phyloP scores from a whole-genome alignment of 2,329 filamentous ascomycete genomes.

The Drechslera avenae region DNA sequence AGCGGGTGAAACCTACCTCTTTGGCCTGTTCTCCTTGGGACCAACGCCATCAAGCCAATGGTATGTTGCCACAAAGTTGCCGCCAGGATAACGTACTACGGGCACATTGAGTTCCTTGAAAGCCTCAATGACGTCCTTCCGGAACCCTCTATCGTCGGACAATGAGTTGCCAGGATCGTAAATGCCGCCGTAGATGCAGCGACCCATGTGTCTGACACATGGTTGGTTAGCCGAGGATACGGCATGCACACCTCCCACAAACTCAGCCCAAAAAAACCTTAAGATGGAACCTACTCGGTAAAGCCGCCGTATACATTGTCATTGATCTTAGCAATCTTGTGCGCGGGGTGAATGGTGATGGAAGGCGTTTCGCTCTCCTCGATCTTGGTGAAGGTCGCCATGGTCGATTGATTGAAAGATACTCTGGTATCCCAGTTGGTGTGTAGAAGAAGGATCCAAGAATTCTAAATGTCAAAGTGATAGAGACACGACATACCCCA shows the following conservation, averaged over 20 bases:
- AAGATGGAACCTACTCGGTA: constrained; percentile 66
- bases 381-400: constrained; percentile 77
- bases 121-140: constrained; percentile 76
- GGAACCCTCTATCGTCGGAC: constrained; percentile 76
- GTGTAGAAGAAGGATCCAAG: not conserved
- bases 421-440: not conserved
- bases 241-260: not conserved
- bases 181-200: constrained; percentile 85
- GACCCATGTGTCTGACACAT: constrained; percentile 74
- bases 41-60: constrained; percentile 85
- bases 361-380: constrained; percentile 63
- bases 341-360: constrained; percentile 68
- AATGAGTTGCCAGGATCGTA: constrained; percentile 77
- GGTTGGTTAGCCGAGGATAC: constrained; percentile 30
- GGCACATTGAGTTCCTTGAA: constrained; percentile 76
- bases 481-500: constrained; percentile 11
- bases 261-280: not conserved
- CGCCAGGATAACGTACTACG: constrained; percentile 79
- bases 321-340: constrained; percentile 74
- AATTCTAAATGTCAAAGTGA: constrained; percentile 1
- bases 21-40: constrained; percentile 70
- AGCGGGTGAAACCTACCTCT: constrained; percentile 46
- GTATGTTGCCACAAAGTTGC: constrained; percentile 84
- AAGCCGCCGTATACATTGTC: constrained; percentile 84
- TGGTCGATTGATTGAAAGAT: constrained; percentile 40